Evolutionary conservation across 208 protist genomes (phyloP), one percentile per base, ranked within the genome.

Genomic region (Strigomonas culicis): DNA sequence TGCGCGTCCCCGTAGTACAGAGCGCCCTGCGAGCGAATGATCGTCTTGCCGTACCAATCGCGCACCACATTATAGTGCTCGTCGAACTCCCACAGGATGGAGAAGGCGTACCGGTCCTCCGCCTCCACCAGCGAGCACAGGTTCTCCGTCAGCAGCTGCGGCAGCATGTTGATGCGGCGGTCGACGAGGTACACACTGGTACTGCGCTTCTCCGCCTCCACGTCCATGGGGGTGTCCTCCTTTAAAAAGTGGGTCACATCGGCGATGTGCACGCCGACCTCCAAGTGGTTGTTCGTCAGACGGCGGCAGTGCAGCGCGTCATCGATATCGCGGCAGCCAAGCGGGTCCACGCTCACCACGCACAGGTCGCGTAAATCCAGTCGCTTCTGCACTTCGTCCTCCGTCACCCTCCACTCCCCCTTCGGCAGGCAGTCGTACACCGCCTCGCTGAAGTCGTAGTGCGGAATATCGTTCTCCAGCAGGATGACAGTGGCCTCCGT

Each of bases 221-320:
- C 74, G 69, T 99, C 98, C 64, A 99, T 88, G 7, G 90, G 49
- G 1, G 94, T 92, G 25, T 84, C 77, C 58, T 98, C 92, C 21
- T 82, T 70, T 6, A 99, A 71, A 81, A 99, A 99, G 78, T 98
- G 81, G 3, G 96, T 90, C 0, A 99, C 98, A 73, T 99, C 98
- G 15, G 98, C 98, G 69, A 99, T 99, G 75, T 99, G 97, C 53
- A 99, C 97, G 53, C 97, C 97, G 22, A 99, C 84, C 70, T 98
- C 88, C 30, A 97, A 56, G 69, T 96, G 80, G 41, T 89, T 90
- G 46, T 82, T 78, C 47, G 83, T 80, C 19, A 98, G 73, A 43
- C 76, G 57, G n/a, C 84, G 82, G 71, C 82, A 94, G 67, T 96
- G 90, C 24, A 97, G 64, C 24, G 83, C 92, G 53, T 96, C 87